Base-by-base conservation (phyloP, 768 basidiomycete species). In the Inosperma sp. region DNA sequence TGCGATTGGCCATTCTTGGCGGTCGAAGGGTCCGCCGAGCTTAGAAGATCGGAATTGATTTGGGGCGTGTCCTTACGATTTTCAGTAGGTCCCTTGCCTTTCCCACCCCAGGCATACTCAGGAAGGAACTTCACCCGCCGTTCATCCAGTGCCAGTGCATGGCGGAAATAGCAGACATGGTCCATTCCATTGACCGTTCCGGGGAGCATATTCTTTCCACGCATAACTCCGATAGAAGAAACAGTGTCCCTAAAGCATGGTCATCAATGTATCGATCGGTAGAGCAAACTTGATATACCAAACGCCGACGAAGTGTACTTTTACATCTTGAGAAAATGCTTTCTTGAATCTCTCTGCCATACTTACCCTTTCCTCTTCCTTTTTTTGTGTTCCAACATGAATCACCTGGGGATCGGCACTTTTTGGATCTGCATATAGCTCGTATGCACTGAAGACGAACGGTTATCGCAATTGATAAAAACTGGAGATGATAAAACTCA, bases 281-380 rank as follows among this genome's bases (percentile, higher is more conserved):
- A 12, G 14, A 39, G 14, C 19, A 57, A 21, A 7, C 16, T 4
- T 41, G 14, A 4, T 63, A 30, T 40, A 74, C 75, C 74, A 75
- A 26, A 60, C 69, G 10, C 74, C 74, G 5, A 76, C 54, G 30
- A 76, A 75, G 56, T 75, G 72, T 3, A 75, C 65, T n/a, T 58
- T 57, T 22, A 71, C 67, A 22, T 61, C 27, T n/a, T 26, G 44
- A 29, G 70, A 72, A 45, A 73, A 73, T 8, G 70, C 65, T 25
- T 54, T 47, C 33, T 65, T 70, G 56, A 75, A 74, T 21, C 33
- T 46, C 19, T 22, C 16, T 3, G 59, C 57, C 58, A 60, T 8
- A 41, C 49, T 2, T n/a, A 21, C 8, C 7, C 47, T 36, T 22
- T 58, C 30, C 49, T 53, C 45, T 9, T 27, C 30, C 2, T 46